These are phyloP conservation scores for Trametes gibbosa DNA, from an alignment of 768 basidiomycete species.

Conservation along the genomic window DNA sequence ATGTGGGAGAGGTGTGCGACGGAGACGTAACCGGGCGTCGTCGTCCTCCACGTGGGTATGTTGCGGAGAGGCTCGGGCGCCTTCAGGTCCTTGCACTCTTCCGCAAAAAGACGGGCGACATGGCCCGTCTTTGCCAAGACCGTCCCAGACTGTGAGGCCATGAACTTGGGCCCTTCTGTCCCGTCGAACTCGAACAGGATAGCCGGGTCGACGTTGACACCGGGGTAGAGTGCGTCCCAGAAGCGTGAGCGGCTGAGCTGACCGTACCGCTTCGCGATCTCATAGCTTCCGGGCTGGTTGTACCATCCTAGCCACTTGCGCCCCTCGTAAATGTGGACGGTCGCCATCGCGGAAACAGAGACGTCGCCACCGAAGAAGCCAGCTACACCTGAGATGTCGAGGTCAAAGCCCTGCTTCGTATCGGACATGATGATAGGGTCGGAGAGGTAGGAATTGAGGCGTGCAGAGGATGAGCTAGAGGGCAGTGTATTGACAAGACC, in stretches of 20 bases:
- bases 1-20: not conserved
- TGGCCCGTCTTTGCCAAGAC: constrained; percentile 11
- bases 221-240: constrained; percentile 17
- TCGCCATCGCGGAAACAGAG: constrained; percentile 14
- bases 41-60: not conserved
- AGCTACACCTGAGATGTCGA: constrained; percentile 16
- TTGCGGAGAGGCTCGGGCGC: not conserved
- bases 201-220: constrained; percentile 13
- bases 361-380: constrained; percentile 17
- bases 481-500: not conserved
- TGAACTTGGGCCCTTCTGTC: constrained; percentile 6
- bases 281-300: constrained; percentile 17
- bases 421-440: not conserved
- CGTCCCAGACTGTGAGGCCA: constrained; percentile 6
- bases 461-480: not conserved
- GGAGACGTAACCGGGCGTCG: not conserved
- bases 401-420: not conserved
- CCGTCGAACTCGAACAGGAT: constrained; percentile 14
- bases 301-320: constrained; percentile 19
- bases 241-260: constrained; percentile 10
- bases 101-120: constrained; percentile 5
- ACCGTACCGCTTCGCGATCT: constrained; percentile 13
- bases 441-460: not conserved
- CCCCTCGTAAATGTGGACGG: constrained; percentile 17
- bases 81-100: not conserved